These are phyloP conservation scores for Vigna mungo DNA, from an alignment of 306 rosid genomes.

Conservation along the genomic window DNA sequence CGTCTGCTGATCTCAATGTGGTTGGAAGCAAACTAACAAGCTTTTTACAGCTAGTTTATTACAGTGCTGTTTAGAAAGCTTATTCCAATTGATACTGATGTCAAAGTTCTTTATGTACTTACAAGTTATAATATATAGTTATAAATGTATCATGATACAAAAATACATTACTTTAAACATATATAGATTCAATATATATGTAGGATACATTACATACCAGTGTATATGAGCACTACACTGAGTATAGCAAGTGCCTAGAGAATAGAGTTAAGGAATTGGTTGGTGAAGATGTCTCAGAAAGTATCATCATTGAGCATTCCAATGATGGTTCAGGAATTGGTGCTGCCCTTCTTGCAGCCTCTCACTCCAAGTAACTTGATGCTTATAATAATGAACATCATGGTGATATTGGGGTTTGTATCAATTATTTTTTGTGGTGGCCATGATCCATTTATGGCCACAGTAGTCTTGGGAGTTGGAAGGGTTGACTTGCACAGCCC, in stretches of 20 bases:
- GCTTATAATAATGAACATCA: conserved; percentile 40
- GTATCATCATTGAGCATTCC: conserved; percentile 60
- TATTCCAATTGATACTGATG: conserved; percentile 4
- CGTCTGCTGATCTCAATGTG: conserved; percentile 75
- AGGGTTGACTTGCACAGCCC: conserved; percentile 27
- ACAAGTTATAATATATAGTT: background rate
- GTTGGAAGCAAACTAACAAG: conserved; percentile 62
- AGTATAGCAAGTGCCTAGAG: conserved; percentile 78
- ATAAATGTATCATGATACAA: background rate
- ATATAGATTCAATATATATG: background rate
- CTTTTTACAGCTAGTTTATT: background rate
- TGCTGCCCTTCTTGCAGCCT: conserved; percentile 90
- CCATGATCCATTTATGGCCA: conserved; percentile 29
- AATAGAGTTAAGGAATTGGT: conserved; percentile 68
- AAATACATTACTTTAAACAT: background rate
- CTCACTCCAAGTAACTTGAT: conserved; percentile 71
- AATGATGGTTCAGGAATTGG: conserved; percentile 93
- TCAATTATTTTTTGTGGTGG: conserved; percentile 36
- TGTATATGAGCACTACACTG: conserved; percentile 77
- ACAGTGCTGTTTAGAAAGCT: conserved; percentile 4
- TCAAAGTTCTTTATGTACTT: conserved; percentile 20
- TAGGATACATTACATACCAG: background rate
- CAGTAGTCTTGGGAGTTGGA: conserved; percentile 20
- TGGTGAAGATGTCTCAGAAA: conserved; percentile 61
- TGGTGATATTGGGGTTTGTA: conserved; percentile 33